phyloP scores from a whole-genome alignment of 1,139 yeast genomes.

The Suhomyces bolitotheri region DNA sequence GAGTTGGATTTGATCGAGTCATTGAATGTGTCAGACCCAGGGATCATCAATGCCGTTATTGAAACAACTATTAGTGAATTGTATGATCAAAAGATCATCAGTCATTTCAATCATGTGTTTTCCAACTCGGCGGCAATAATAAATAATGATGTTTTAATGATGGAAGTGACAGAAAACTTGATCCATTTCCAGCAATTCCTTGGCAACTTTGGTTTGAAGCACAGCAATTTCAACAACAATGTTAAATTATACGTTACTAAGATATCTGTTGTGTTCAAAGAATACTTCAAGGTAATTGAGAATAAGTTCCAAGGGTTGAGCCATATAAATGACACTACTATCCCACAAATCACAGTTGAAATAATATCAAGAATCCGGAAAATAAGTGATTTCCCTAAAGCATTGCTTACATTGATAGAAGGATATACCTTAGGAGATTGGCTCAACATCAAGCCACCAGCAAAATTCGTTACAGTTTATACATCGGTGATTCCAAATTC shows the following conservation, averaged over 20 bases:
- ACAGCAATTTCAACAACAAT: conserved; percentile 15
- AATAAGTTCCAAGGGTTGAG: conserved; percentile 44
- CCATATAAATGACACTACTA: conserved; percentile 57
- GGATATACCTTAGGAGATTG: conserved; percentile 62
- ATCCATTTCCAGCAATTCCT: conserved; percentile 24
- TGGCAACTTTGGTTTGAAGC: conserved; percentile 13
- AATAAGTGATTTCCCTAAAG: conserved; percentile 60
- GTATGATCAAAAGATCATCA: conserved; percentile 18
- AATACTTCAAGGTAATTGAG: conserved; percentile 58
- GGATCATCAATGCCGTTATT: conserved; percentile 24
- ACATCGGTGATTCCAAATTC: conserved; percentile 46
- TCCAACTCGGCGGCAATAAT: conserved; percentile 14
- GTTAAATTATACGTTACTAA: conserved; percentile 15
- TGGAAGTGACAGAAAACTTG: conserved; percentile 46
- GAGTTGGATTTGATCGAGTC: conserved; percentile 41
- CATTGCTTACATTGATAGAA: conserved; percentile 54
- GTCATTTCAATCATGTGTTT: conserved; percentile 16
- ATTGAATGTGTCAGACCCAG: conserved; percentile 17
- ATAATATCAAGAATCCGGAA: conserved; percentile 61
- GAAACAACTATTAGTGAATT: conserved; percentile 26
- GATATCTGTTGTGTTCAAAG: conserved; percentile 41
- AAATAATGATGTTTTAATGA: conserved; percentile 36
- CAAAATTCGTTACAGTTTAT: conserved; percentile 51
- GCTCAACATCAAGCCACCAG: conserved; percentile 59
- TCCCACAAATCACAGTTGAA: conserved; percentile 70